phyloP scores from a whole-genome alignment of 257 asterid genomes.

The Nicotiana attenuata region DNA sequence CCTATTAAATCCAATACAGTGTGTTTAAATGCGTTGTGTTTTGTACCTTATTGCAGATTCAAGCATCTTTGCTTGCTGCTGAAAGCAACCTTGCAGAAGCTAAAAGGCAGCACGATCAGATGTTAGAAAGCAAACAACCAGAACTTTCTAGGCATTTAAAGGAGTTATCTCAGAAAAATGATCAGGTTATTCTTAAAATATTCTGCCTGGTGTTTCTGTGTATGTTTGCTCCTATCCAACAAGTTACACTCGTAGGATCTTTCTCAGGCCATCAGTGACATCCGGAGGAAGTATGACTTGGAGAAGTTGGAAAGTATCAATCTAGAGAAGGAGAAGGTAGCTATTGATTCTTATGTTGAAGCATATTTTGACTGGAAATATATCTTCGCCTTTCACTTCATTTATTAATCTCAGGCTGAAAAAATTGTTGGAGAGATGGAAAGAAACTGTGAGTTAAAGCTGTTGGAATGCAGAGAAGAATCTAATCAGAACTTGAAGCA shows the following conservation, averaged over 20 bases:
- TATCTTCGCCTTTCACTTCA: conserved; percentile 11
- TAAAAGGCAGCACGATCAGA: conserved; percentile 73
- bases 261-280: conserved; percentile 85
- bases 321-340: conserved; percentile 86
- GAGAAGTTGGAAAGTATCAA: conserved; percentile 73
- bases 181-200: conserved; percentile 48
- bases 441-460: conserved; percentile 48
- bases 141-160: conserved; percentile 93
- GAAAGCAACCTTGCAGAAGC: conserved; percentile 80
- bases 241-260: conserved; percentile 23
- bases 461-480: conserved; percentile 65
- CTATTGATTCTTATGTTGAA: conserved; percentile 5
- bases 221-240: conserved; percentile 10
- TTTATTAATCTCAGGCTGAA: conserved; percentile 51
- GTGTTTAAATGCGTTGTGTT: conserved; percentile 13
- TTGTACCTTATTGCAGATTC: conserved; percentile 43
- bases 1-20: conserved; percentile 15
- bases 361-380: neutral
- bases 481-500: conserved; percentile 50
- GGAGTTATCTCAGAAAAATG: conserved; percentile 93
- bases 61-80: conserved; percentile 54
- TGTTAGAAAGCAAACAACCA: conserved; percentile 81
- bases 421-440: conserved; percentile 58
- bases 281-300: conserved; percentile 73
- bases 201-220: neutral